These are phyloP conservation scores for Xylaria sp. DNA, from an alignment of 2,329 filamentous ascomycete species.

Conservation along the genomic window DNA sequence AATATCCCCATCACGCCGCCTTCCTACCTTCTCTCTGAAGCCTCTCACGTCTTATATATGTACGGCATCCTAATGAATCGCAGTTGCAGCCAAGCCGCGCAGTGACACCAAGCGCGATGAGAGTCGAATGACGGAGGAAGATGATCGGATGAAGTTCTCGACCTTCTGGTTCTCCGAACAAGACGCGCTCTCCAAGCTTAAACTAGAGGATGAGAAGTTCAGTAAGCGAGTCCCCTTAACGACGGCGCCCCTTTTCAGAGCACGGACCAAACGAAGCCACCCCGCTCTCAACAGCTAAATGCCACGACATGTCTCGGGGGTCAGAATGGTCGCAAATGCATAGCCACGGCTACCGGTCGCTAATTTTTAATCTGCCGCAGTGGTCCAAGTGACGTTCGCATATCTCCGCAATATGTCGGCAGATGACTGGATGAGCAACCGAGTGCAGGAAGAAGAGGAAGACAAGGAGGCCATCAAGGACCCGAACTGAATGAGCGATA, in stretches of 20 bases:
- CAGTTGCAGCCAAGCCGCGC: slow-evolving; percentile 30
- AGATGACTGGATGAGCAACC: slow-evolving; percentile 31
- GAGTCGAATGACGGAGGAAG: slow-evolving; percentile 30
- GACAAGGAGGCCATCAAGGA: slow-evolving; percentile 2
- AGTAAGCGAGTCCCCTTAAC: slow-evolving; percentile 26
- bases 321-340: neutral
- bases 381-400: slow-evolving; percentile 34
- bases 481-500: neutral
- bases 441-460: slow-evolving; percentile 14
- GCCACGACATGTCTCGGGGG: neutral
- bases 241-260: neutral
- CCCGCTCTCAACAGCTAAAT: slow-evolving; percentile 2
- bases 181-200: slow-evolving; percentile 32
- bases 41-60: no score
- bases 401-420: slow-evolving; percentile 33
- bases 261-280: neutral
- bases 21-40: neutral
- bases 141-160: slow-evolving; percentile 34
- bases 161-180: slow-evolving; percentile 34
- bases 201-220: slow-evolving; percentile 37
- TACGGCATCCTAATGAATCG: neutral
- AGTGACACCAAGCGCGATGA: slow-evolving; percentile 29
- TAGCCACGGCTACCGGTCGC: neutral
- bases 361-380: slow-evolving; percentile 23
- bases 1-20: neutral